phyloP scores from a whole-genome alignment of 108 stramenopile species.

The Fistulifera solaris region DNA sequence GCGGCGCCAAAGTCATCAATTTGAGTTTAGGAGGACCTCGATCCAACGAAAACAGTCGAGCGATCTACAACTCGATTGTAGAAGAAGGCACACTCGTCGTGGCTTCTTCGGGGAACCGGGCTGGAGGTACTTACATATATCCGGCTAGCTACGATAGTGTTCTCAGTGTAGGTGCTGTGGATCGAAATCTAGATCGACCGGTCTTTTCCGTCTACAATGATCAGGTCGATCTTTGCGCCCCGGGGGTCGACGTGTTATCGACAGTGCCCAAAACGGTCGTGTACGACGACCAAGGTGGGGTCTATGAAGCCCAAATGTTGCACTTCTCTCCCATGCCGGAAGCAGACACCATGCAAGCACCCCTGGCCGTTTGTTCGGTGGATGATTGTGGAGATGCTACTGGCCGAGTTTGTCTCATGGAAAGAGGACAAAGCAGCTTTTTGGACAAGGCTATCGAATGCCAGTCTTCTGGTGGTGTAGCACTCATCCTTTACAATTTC shows the following conservation, averaged over 20 bases:
- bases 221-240: conserved; percentile 29
- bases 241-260: conserved; percentile 24
- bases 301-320: not conserved
- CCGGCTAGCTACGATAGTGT: conserved; percentile 31
- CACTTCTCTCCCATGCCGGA: not conserved
- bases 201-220: conserved; percentile 19
- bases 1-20: conserved; percentile 31
- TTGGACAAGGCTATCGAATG: conserved; percentile 1
- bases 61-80: conserved; percentile 1
- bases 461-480: not conserved
- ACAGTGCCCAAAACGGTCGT: not conserved
- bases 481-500: not conserved
- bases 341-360: not conserved
- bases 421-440: not conserved
- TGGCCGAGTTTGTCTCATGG: not conserved
- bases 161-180: conserved; percentile 32
- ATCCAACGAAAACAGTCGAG: conserved; percentile 9
- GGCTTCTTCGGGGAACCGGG: conserved; percentile 39
- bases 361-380: not conserved
- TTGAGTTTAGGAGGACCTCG: conserved; percentile 24
- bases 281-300: not conserved
- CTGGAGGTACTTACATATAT: conserved; percentile 7
- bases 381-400: not conserved
- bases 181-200: conserved; percentile 1
- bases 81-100: conserved; percentile 21